Evolutionary conservation across 768 basidiomycete genomes (phyloP).

Genomic region (Gloeophyllum trabeum): DNA sequence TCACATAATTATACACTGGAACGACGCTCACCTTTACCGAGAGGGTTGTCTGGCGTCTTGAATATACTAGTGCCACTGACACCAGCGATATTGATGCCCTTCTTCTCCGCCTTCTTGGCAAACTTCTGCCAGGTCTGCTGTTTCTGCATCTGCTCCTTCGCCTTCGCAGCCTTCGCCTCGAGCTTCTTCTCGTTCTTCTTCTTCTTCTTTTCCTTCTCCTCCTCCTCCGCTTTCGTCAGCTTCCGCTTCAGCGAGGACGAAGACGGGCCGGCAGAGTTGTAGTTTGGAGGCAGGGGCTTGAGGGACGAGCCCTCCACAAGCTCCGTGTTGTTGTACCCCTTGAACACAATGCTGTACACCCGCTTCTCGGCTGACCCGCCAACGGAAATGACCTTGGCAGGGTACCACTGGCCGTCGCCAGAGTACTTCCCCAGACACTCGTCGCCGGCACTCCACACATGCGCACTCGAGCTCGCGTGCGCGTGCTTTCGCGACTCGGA

Average conservation of each 20-base stretch:
- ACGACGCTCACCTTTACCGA: constrained; percentile 61
- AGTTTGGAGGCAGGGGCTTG: constrained; percentile 54
- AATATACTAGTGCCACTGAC: constrained; percentile 85
- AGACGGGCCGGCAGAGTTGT: constrained; percentile 22
- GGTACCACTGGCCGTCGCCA: constrained; percentile 77
- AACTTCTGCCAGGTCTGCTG: constrained; percentile 92
- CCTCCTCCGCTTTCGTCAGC: constrained; percentile 69
- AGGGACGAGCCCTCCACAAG: constrained; percentile 63
- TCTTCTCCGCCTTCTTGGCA: constrained; percentile 89
- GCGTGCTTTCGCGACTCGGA: constrained; percentile 47
- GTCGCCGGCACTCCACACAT: constrained; percentile 70
- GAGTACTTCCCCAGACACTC: constrained; percentile 84
- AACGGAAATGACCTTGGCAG: constrained; percentile 78
- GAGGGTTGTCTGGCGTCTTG: constrained; percentile 87
- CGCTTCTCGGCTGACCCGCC: constrained; percentile 75
- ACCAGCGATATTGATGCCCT: constrained; percentile 85
- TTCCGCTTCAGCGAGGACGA: constrained; percentile 53
- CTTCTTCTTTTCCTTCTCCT: constrained; percentile 82
- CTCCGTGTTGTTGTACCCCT: constrained; percentile 87
- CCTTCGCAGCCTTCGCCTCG: constrained; percentile 73
- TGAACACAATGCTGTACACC: constrained; percentile 85
- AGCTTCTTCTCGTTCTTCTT: constrained; percentile 94
- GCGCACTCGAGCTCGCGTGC: constrained; percentile 31
- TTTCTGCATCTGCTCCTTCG: constrained; percentile 77
- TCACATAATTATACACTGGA: constrained; percentile 12